These are phyloP conservation scores for Sporobolomyces roseus DNA, from an alignment of 768 basidiomycete species.

Conservation along the genomic window DNA sequence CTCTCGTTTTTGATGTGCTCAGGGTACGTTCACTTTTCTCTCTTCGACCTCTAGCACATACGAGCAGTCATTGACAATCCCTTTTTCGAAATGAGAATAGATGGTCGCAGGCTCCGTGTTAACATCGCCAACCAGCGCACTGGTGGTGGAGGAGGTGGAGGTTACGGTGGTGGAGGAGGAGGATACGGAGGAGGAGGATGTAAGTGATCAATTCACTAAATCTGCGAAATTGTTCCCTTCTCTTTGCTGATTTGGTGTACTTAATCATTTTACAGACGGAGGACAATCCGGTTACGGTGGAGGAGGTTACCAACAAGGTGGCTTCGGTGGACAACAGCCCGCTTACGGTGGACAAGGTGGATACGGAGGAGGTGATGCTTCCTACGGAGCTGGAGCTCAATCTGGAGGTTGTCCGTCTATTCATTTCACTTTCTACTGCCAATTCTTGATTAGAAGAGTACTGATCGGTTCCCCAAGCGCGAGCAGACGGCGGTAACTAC, in stretches of 20 bases:
- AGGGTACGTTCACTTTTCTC: conserved; percentile 3
- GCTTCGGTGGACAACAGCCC: conserved; percentile 23
- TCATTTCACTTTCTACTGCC: not conserved
- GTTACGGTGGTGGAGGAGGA: conserved; percentile 40
- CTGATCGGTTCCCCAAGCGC: conserved; percentile 14
- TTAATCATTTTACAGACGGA: conserved; percentile 33
- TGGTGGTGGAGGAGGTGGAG: conserved; percentile 42
- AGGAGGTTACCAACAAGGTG: conserved; percentile 35
- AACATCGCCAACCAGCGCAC: conserved; percentile 58
- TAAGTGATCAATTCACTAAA: too few species aligned
- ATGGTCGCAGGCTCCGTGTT: conserved; percentile 82
- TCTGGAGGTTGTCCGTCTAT: conserved; percentile 23
- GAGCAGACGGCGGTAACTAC: conserved; percentile 30
- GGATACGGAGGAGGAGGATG: conserved; percentile 42
- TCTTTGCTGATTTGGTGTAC: not conserved
- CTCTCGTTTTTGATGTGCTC: not conserved
- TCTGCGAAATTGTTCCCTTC: not conserved
- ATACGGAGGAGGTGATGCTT: conserved; percentile 34
- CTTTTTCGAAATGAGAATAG: conserved; percentile 45
- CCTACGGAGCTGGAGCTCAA: conserved; percentile 31
- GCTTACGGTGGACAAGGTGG: conserved; percentile 40
- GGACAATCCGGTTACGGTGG: conserved; percentile 39
- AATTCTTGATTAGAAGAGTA: not conserved
- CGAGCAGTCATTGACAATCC: not conserved
- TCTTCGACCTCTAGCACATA: not conserved